Conservation (phyloP, 495 filamentous ascomycete species). For the Pseudomonodictys pantanalensis region DNA sequence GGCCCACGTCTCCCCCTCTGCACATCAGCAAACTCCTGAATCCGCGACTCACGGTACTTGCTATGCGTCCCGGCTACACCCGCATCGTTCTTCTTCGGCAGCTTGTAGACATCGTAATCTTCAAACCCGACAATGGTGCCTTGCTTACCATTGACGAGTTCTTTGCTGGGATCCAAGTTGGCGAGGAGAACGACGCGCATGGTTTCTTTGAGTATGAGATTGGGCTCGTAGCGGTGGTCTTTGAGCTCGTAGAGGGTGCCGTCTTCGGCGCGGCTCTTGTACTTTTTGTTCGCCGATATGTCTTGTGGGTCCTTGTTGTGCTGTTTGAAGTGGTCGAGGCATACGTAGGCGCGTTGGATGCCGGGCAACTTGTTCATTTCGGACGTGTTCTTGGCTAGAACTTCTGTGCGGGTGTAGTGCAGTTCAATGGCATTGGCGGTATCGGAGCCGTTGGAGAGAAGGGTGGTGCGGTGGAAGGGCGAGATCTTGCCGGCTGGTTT, state of each 20-base stretch:
- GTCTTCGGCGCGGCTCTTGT: too few relatives aligned
- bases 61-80: slow-evolving; percentile 7
- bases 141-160: slow-evolving; percentile 53
- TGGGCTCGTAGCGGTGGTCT: slow-evolving; percentile 33
- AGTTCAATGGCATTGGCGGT: slow-evolving; percentile 47
- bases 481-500: too few relatives aligned
- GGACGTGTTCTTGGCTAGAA: slow-evolving; percentile 27
- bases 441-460: background rate
- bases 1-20: too few relatives aligned
- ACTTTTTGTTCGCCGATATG: too few relatives aligned
- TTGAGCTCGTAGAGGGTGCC: background rate
- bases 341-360: slow-evolving; percentile 11
- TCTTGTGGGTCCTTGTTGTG: too few relatives aligned
- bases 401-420: slow-evolving; percentile 38
- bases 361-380: slow-evolving; percentile 31
- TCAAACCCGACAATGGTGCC: slow-evolving; percentile 45
- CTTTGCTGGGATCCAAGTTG: slow-evolving; percentile 41
- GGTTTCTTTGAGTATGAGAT: slow-evolving; percentile 43
- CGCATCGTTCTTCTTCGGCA: background rate
- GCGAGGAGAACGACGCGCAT: slow-evolving; percentile 48
- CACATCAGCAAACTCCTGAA: background rate
- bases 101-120: background rate
- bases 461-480: too few relatives aligned
- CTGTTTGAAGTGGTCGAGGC: slow-evolving; percentile 31
- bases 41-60: slow-evolving; percentile 7